Base-by-base conservation (phyloP, 345 rosid genomes). In the Reutealis trisperma region DNA sequence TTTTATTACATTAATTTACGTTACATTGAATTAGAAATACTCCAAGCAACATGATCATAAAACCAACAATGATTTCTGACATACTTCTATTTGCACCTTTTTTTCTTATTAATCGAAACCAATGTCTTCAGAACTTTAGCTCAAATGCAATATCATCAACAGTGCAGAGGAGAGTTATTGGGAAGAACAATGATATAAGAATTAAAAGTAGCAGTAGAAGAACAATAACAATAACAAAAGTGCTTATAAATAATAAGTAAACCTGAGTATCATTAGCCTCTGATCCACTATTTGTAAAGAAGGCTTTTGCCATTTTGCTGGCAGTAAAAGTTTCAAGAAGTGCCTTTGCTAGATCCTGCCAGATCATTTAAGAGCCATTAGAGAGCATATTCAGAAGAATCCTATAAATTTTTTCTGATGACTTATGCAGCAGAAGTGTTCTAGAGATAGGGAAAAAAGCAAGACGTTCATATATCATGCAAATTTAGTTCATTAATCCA, bases 221-320 rank as follows among this genome's bases (percentile, higher is more conserved):
- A 72, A 22, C 16, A 15, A 59, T 14, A 27, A 63, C 27, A 4
- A 54, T 22, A 49, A 19, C 7, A 11, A 6, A 57, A 72, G 25
- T 16, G 25, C 25, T 45, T 44, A 34, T 10, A 5, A 27, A 75
- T 49, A 61, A 72, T 64, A 70, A 45, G 62, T 44, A 77, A 65
- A 96, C 97, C 97, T 94, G 99, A 9, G 98, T 90, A 78, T 96
- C 99, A 49, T 92, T 96, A 83, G 99, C 99, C 72, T 96, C 98
- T 70, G 99, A 96, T 83, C 99, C 98, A 83, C 98, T 87, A 70
- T 91, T 96, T 41, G 97, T 90, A 85, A 93, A 96, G 85, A 96
- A 96, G 1, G 80, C 97, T 84, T 92, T 92, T 27, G 90, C 91
- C 98, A 96, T 96, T 81, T 91, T 93, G 0, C 71, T 85, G 63